phyloP scores from a whole-genome alignment of 1,284 basidiomycete genomes.

The Cutaneotrichosporon dermatis region DNA sequence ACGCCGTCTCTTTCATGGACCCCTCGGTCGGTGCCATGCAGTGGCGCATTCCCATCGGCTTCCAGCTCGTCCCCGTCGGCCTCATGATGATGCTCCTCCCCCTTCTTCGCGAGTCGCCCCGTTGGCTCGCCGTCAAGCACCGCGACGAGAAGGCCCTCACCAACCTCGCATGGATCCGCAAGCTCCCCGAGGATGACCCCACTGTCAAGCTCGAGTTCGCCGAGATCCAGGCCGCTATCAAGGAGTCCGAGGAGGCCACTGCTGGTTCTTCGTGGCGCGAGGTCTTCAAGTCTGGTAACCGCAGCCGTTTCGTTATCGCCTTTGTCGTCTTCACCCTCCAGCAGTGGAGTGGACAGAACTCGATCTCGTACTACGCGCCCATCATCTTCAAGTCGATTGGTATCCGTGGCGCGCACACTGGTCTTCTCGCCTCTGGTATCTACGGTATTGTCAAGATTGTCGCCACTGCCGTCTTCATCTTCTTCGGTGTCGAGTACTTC shows the following conservation, averaged over 20 bases:
- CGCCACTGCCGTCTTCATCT: slow-evolving; percentile 63
- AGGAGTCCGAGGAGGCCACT: slow-evolving; percentile 49
- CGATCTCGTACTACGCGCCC: slow-evolving; percentile 68
- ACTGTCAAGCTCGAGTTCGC: slow-evolving; percentile 54
- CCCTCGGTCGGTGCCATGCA: slow-evolving; percentile 27
- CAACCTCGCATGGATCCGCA: slow-evolving; percentile 59
- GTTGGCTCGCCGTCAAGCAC: slow-evolving; percentile 59
- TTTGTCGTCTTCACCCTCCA: slow-evolving; percentile 57
- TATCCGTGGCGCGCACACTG: slow-evolving; percentile 54
- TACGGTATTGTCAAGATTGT: slow-evolving; percentile 76
- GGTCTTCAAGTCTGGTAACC: slow-evolving; percentile 67
- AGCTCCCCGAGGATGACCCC: slow-evolving; percentile 52
- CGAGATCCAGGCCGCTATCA: slow-evolving; percentile 56
- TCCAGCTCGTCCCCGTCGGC: slow-evolving; percentile 61
- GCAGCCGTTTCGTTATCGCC: slow-evolving; percentile 63
- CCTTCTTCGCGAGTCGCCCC: slow-evolving; percentile 55
- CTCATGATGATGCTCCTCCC: slow-evolving; percentile 69
- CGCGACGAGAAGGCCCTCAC: slow-evolving; percentile 54
- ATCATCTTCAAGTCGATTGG: slow-evolving; percentile 55
- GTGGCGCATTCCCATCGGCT: slow-evolving; percentile 46
- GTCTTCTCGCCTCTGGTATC: slow-evolving; percentile 70
- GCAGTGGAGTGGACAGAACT: slow-evolving; percentile 62
- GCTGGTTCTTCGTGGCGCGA: slow-evolving; percentile 53
- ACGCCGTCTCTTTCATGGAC: slow-evolving; percentile 36
- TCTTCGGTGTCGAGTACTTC: slow-evolving; percentile 57